Evolutionary conservation across 495 filamentous ascomycete genomes (phyloP).

Genomic region (Viridothelium virens): DNA sequence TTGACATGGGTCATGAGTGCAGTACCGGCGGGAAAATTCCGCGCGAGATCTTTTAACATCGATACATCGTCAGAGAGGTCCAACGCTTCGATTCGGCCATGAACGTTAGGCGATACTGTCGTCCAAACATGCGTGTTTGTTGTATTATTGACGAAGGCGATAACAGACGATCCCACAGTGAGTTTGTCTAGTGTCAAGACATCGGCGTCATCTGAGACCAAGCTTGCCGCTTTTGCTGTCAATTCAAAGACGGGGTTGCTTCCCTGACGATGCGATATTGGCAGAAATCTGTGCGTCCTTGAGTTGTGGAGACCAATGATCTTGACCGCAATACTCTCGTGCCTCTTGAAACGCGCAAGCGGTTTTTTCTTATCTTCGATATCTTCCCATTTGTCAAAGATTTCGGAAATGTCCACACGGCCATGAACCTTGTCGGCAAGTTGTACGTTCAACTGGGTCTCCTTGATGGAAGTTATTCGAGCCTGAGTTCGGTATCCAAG

Average conservation of each 20-base stretch:
- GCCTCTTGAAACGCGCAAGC: constrained; percentile 59
- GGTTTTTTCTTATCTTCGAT: constrained; percentile 76
- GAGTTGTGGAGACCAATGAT: constrained; percentile 85
- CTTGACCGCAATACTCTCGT: constrained; percentile 62
- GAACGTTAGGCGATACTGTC: constrained; percentile 81
- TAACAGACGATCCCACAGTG: constrained; percentile 55
- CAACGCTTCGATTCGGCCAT: constrained; percentile 69
- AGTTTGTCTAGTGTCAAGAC: constrained; percentile 67
- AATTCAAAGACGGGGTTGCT: constrained; percentile 79
- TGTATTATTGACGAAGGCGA: constrained; percentile 86
- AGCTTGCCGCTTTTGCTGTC: constrained; percentile 67
- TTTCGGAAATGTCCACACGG: constrained; percentile 79
- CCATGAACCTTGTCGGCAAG: constrained; percentile 86
- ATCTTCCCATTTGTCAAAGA: constrained; percentile 80
- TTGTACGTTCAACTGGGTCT: constrained; percentile 83
- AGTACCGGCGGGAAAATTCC: constrained; percentile 80
- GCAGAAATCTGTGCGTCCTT: constrained; percentile 81
- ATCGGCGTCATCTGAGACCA: constrained; percentile 47
- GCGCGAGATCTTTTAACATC: constrained; percentile 61
- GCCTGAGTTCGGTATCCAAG: constrained; percentile 74
- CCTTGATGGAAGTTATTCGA: constrained; percentile 68
- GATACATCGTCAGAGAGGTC: constrained; percentile 83
- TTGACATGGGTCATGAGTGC: constrained; percentile 72
- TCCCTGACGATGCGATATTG: constrained; percentile 73
- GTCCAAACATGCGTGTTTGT: constrained; percentile 73